phyloP scores from a whole-genome alignment of 225 moss, liverwort and hornwort genomes.

The Marchantia paleacea region DNA sequence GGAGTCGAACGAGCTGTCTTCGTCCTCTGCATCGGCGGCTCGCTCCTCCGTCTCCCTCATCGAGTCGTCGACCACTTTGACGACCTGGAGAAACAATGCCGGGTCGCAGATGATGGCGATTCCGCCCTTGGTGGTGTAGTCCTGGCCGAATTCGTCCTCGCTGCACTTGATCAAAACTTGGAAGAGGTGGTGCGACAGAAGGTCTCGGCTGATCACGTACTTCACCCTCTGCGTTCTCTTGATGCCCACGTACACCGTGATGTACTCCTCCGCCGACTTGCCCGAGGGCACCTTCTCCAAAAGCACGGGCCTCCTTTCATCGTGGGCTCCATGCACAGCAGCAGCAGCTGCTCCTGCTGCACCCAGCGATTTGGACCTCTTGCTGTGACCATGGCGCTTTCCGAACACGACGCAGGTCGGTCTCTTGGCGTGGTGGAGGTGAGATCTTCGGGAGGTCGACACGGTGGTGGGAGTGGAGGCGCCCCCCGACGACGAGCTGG shows the following conservation, averaged over 20 bases:
- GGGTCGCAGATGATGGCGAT: constrained; percentile 45
- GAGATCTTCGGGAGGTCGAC: background rate
- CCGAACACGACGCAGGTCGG: constrained; percentile 16
- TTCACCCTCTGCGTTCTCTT: constrained; percentile 29
- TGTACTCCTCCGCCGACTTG: constrained; percentile 16
- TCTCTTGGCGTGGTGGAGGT: constrained; percentile 1
- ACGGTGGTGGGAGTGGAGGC: background rate
- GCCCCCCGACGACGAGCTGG: background rate
- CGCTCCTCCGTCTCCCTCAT: background rate
- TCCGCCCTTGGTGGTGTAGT: constrained; percentile 33
- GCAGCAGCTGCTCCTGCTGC: no score
- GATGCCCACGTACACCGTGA: constrained; percentile 43
- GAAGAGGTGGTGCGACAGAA: constrained; percentile 42
- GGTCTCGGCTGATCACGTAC: constrained; percentile 27
- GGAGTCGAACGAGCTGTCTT: background rate
- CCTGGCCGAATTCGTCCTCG: constrained; percentile 43
- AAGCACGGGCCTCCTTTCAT: constrained; percentile 25
- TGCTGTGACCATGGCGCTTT: background rate
- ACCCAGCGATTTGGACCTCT: background rate
- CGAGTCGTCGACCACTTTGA: constrained; percentile 34
- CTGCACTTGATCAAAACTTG: constrained; percentile 46
- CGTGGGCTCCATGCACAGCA: no score
- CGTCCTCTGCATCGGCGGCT: background rate
- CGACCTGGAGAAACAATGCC: constrained; percentile 42
- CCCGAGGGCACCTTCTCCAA: constrained; percentile 37